Conservation (phyloP, 768 basidiomycete genomes). For the Dioszegia aurantiaca region DNA sequence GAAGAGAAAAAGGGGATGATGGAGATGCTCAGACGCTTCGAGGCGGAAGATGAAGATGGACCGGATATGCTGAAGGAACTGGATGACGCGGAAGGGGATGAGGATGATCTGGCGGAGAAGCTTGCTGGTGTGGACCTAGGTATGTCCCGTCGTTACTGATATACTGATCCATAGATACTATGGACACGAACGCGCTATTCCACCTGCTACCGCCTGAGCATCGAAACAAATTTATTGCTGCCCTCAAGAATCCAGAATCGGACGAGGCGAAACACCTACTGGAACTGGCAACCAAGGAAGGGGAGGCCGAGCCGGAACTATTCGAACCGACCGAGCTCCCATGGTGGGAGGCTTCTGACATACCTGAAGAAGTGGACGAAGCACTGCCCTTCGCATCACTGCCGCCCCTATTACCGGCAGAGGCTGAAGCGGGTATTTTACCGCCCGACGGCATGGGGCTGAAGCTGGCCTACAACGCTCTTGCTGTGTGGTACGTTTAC, state of each 20-base stretch:
- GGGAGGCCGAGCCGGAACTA: neutral
- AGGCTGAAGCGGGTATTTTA: slow-evolving; percentile 15
- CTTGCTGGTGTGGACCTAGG: slow-evolving; percentile 38
- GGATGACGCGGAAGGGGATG: slow-evolving; percentile 39
- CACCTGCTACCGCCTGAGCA: slow-evolving; percentile 39
- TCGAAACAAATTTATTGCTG: slow-evolving; percentile 36
- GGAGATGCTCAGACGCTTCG: slow-evolving; percentile 44
- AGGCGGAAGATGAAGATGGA: slow-evolving; percentile 35
- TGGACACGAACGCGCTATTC: slow-evolving; percentile 43
- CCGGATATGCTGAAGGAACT: slow-evolving; percentile 21
- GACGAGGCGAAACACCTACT: slow-evolving; percentile 30
- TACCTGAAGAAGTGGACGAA: slow-evolving; percentile 16
- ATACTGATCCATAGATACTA: slow-evolving; percentile 31
- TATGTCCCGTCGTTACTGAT: slow-evolving; percentile 20
- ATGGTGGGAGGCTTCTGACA: slow-evolving; percentile 19
- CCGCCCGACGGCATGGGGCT: slow-evolving; percentile 33
- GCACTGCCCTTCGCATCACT: slow-evolving; percentile 14
- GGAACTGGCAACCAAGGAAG: slow-evolving; percentile 17
- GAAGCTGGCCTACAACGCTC: slow-evolving; percentile 40
- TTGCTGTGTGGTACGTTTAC: slow-evolving; percentile 37
- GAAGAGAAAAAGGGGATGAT: slow-evolving; percentile 50
- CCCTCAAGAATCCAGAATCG: slow-evolving; percentile 36
- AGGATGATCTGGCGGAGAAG: slow-evolving; percentile 30
- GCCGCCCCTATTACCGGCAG: slow-evolving; percentile 20
- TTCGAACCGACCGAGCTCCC: slow-evolving; percentile 13